These are phyloP conservation scores for Yamadazyma sp. DNA, from an alignment of 805 yeast species.

Conservation along the genomic window DNA sequence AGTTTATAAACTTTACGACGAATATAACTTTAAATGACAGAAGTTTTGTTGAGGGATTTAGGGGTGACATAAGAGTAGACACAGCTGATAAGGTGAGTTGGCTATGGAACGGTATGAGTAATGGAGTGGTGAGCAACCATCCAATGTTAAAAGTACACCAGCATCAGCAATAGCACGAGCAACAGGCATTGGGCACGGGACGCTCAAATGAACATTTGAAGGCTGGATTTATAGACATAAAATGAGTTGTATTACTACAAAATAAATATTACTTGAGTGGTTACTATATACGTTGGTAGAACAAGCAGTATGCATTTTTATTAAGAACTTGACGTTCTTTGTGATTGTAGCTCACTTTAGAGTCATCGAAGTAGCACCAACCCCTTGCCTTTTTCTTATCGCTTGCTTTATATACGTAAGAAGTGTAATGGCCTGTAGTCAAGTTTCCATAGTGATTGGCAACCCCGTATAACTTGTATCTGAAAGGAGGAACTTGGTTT, in stretches of 20 bases:
- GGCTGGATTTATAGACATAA: no score
- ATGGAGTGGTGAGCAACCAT: slow-evolving; percentile 56
- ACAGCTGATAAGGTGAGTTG: slow-evolving; percentile 50
- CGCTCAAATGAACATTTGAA: no score
- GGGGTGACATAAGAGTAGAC: slow-evolving; percentile 57
- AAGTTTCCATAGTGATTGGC: slow-evolving; percentile 83
- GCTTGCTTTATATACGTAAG: slow-evolving; percentile 64
- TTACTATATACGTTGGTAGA: slow-evolving; percentile 46
- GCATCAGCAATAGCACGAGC: slow-evolving; percentile 2
- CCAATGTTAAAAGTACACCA: slow-evolving; percentile 45
- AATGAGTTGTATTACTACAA: neutral
- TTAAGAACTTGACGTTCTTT: slow-evolving; percentile 56
- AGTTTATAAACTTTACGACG: slow-evolving; percentile 74
- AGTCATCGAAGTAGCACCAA: slow-evolving; percentile 86
- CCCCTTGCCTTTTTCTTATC: slow-evolving; percentile 46
- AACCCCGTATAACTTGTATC: slow-evolving; percentile 74
- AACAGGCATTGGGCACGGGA: no score
- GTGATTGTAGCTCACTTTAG: slow-evolving; percentile 57
- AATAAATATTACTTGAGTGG: neutral
- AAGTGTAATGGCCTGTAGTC: slow-evolving; percentile 86
- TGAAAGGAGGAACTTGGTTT: slow-evolving; percentile 79
- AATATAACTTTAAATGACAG: slow-evolving; percentile 82
- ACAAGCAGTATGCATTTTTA: slow-evolving; percentile 78
- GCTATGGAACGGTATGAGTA: slow-evolving; percentile 67
- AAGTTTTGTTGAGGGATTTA: slow-evolving; percentile 76